Evolutionary conservation across 345 rosid species (phyloP).

Genomic region (Brassica juncea): DNA sequence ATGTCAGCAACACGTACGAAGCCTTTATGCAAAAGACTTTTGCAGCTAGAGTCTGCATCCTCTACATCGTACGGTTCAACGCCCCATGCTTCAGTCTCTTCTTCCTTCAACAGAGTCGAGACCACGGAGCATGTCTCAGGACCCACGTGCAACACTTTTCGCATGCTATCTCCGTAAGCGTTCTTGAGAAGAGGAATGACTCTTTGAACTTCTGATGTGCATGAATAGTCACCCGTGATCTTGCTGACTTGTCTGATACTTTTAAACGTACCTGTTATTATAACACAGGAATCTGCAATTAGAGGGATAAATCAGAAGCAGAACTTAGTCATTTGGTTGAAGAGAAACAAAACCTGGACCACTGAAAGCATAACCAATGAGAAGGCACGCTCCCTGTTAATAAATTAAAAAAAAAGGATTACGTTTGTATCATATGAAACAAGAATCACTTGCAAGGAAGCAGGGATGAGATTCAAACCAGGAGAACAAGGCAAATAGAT

Average conservation of each 20-base stretch:
- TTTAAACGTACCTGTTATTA: conserved; percentile 57
- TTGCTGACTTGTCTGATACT: conserved; percentile 48
- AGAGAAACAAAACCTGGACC: conserved; percentile 55
- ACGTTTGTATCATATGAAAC: background rate
- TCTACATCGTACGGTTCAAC: background rate
- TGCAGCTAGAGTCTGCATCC: background rate
- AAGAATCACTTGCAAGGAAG: background rate
- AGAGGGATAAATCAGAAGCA: background rate
- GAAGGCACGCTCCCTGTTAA: conserved; percentile 73
- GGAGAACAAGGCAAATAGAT: conserved; percentile 62
- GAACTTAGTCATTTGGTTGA: background rate
- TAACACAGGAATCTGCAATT: background rate
- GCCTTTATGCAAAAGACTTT: background rate
- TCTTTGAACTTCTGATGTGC: background rate
- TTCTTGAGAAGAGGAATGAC: background rate
- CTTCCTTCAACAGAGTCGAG: background rate
- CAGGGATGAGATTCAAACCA: conserved; percentile 45
- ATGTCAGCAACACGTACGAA: background rate
- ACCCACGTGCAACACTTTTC: background rate
- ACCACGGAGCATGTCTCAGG: background rate
- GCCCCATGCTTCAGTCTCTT: background rate
- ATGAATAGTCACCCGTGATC: conserved; percentile 32
- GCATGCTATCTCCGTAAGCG: background rate
- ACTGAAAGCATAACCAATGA: conserved; percentile 65
- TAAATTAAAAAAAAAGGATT: background rate